Evolutionary conservation across 768 basidiomycete genomes (phyloP).

Genomic region (Podaxis rugospora): DNA sequence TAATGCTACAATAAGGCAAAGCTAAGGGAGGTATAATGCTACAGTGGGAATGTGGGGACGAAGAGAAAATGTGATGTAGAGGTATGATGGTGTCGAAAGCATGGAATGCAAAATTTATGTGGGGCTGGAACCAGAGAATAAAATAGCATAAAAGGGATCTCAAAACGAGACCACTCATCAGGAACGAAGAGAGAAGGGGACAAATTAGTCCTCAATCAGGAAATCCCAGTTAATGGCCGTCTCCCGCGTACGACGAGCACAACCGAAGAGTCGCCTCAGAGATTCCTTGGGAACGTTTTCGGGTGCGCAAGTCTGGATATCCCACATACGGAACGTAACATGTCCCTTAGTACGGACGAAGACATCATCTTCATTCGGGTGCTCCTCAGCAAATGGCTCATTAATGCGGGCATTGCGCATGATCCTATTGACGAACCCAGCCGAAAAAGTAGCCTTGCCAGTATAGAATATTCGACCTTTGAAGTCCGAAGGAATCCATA

Average conservation of each 20-base stretch:
- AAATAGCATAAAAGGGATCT: conserved; percentile 12
- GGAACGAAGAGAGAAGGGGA: conserved; percentile 4
- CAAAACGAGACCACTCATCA: not conserved
- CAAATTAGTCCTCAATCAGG: conserved; percentile 58
- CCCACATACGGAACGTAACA: conserved; percentile 78
- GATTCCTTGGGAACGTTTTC: conserved; percentile 61
- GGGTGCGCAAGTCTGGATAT: conserved; percentile 58
- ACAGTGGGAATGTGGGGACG: conserved; percentile 10
- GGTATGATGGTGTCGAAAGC: conserved; percentile 8
- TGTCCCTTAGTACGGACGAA: conserved; percentile 55
- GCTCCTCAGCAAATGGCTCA: conserved; percentile 28
- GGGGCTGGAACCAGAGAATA: conserved; percentile 4
- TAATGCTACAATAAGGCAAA: conserved; percentile 8
- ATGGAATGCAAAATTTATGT: conserved; percentile 12
- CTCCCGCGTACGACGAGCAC: conserved; percentile 50
- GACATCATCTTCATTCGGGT: conserved; percentile 53
- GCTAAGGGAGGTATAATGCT: conserved; percentile 6
- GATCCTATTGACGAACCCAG: conserved; percentile 72
- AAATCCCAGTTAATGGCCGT: conserved; percentile 74
- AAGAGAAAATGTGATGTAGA: conserved; percentile 10
- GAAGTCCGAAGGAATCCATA: conserved; percentile 81
- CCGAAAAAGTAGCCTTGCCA: conserved; percentile 53
- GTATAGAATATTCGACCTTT: conserved; percentile 58
- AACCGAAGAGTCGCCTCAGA: conserved; percentile 60
- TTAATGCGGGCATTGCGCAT: conserved; percentile 48